phyloP scores from a whole-genome alignment of 306 rosid genomes.

The Prunus mira region DNA sequence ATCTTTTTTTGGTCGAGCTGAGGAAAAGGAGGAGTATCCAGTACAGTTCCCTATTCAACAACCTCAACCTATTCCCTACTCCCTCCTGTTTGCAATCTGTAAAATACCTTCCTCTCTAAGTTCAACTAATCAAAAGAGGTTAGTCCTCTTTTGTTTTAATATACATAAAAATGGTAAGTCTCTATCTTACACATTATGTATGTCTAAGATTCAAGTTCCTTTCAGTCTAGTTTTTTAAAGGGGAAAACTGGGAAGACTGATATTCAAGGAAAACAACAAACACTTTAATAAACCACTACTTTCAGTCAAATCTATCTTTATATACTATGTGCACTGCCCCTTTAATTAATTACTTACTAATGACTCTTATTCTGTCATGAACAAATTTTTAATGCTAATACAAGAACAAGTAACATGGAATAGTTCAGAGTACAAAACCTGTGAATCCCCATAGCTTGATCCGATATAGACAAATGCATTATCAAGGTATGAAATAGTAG shows the following conservation, averaged over 20 bases:
- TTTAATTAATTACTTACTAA: not conserved
- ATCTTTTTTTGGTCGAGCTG: not conserved
- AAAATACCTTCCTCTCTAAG: not conserved
- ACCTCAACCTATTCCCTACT: not conserved
- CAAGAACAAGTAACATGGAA: not conserved
- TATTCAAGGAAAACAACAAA: not conserved
- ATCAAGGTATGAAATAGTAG: constrained; percentile 93
- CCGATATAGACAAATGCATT: constrained; percentile 89
- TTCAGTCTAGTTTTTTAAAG: not conserved
- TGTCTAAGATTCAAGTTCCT: not conserved
- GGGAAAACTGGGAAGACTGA: not conserved
- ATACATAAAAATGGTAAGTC: not conserved
- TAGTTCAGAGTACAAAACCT: constrained; percentile 43
- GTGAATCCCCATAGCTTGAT: constrained; percentile 96
- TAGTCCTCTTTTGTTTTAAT: not conserved
- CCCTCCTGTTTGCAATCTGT: not conserved
- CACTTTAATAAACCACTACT: not conserved
- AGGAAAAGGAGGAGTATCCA: not conserved
- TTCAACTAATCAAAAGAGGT: not conserved
- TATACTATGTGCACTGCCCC: not conserved
- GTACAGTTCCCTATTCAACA: not conserved
- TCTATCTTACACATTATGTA: not conserved
- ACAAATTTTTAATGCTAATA: not conserved
- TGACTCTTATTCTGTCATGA: not conserved
- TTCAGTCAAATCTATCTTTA: not conserved